These are phyloP conservation scores for Paramecium primaurelia DNA, from an alignment of 73 alveolate genomes.

Conservation along the genomic window DNA sequence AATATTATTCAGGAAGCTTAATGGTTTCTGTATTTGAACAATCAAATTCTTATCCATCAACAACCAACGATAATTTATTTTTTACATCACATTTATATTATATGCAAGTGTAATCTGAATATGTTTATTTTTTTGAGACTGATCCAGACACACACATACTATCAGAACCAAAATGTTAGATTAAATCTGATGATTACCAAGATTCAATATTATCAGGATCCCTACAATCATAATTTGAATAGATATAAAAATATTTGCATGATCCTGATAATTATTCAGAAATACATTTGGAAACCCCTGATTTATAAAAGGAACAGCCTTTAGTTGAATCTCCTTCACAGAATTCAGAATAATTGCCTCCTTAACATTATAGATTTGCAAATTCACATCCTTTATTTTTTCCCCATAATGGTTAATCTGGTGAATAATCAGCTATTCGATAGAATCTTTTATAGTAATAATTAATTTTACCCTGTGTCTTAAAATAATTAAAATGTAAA, in stretches of 20 bases:
- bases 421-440: not conserved
- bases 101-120: not conserved
- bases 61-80: not conserved
- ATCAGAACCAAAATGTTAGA: not conserved
- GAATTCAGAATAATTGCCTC: not conserved
- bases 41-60: not conserved
- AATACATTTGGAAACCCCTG: not conserved
- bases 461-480: slow-evolving; percentile 12
- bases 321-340: not conserved
- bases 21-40: not conserved
- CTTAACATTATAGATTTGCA: not conserved
- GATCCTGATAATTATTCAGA: not conserved
- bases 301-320: not conserved
- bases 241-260: not conserved
- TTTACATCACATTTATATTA: not conserved
- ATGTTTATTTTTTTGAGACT: not conserved
- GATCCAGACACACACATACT: slow-evolving; percentile 10
- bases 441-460: not conserved
- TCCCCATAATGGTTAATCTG: slow-evolving; percentile 16
- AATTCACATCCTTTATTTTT: slow-evolving; percentile 16
- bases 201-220: not conserved
- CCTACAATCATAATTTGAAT: slow-evolving; percentile 4
- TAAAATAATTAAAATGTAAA: not conserved
- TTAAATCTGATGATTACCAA: not conserved
- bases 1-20: not conserved